A percentile compares a stretch with the other conserved stretches of the same genome.
Evolutionary conservation across 2,329 filamentous ascomycete genomes (phyloP).

Genomic region (Stemphylium vesicarium): DNA sequence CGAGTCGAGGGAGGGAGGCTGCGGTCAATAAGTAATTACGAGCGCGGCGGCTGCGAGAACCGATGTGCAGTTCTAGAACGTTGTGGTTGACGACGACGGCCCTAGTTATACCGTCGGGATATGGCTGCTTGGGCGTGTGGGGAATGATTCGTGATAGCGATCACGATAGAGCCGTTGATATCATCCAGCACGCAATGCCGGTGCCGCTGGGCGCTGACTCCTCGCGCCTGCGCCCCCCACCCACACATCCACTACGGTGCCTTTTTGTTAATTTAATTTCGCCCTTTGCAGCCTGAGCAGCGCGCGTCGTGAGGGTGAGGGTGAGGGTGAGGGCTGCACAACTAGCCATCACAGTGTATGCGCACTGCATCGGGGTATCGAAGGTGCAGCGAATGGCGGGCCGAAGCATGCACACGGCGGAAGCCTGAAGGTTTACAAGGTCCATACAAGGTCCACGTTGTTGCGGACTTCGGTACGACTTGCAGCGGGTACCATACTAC

Average conservation of each 20-base stretch:
- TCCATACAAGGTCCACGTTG: conserved; percentile 38
- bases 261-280: conserved; percentile 22
- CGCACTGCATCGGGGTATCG: too few relatives aligned
- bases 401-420: conserved; percentile 12
- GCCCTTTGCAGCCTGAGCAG: neutral
- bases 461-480: conserved; percentile 18
- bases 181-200: conserved; percentile 46
- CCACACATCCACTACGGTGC: conserved; percentile 28
- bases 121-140: conserved; percentile 29
- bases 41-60: conserved; percentile 18
- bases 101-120: conserved; percentile 30
- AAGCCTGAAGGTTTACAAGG: conserved; percentile 18
- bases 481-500: conserved; percentile 25
- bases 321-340: too few relatives aligned
- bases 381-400: conserved; percentile 30
- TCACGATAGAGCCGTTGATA: conserved; percentile 33
- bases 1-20: conserved; percentile 9
- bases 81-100: conserved; percentile 26
- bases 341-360: too few relatives aligned
- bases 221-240: conserved; percentile 24
- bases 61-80: conserved; percentile 33
- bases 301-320: too few relatives aligned
- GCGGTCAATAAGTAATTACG: conserved; percentile 34
- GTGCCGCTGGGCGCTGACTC: conserved; percentile 21
- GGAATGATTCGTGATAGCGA: conserved; percentile 40